Percentiles rank a stretch among this genome's conserved stretches.
phyloP scores from a whole-genome alignment of 805 yeast genomes.

The Starmera caribaea region DNA sequence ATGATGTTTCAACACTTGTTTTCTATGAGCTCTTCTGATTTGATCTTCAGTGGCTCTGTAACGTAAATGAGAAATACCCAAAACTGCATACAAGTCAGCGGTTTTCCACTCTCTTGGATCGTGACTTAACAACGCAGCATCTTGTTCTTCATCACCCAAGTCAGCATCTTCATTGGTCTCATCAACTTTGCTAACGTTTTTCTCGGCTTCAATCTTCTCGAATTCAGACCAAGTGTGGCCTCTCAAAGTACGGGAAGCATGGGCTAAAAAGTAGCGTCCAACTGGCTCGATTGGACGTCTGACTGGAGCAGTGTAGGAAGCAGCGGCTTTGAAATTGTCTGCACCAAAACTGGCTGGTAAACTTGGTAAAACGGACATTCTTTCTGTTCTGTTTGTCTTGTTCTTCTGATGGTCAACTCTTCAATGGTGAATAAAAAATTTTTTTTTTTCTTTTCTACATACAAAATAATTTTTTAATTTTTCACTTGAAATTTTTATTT shows the following conservation, averaged over 20 bases:
- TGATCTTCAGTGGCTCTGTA: conserved; percentile 87
- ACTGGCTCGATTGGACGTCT: conserved; percentile 92
- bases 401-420: background rate
- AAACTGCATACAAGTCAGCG: conserved; percentile 92
- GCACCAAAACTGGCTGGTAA: conserved; percentile 47
- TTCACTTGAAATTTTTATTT: background rate
- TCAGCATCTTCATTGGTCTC: conserved; percentile 41
- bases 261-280: conserved; percentile 92
- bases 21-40: conserved; percentile 93
- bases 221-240: conserved; percentile 99
- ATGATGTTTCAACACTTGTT: conserved; percentile 92
- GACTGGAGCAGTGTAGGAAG: conserved; percentile 46
- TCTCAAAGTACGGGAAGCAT: conserved; percentile 89
- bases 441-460: background rate
- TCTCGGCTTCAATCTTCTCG: conserved; percentile 87
- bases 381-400: background rate
- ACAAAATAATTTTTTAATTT: no score
- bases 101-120: conserved; percentile 99
- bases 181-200: conserved; percentile 66
- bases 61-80: conserved; percentile 88
- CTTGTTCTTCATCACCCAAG: conserved; percentile 68
- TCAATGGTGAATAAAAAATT: background rate
- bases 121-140: conserved; percentile 61
- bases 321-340: conserved; percentile 36
- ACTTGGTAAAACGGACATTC: conserved; percentile 35